Evolutionary conservation across 768 basidiomycete genomes (phyloP).

Genomic region (Lactifluus rugatus): DNA sequence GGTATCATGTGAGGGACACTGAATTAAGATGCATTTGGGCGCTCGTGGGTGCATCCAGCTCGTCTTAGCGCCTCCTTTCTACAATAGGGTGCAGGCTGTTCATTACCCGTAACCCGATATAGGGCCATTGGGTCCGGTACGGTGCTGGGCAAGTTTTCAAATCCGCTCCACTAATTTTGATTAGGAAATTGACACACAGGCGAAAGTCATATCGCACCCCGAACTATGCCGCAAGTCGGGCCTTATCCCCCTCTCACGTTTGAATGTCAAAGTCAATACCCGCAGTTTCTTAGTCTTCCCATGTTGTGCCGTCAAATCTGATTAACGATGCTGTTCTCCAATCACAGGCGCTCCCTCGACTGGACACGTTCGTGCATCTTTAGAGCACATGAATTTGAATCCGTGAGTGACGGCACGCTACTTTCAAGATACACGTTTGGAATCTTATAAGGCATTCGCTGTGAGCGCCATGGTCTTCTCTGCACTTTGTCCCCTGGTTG

Average conservation of each 20-base stretch:
- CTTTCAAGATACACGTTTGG: background rate
- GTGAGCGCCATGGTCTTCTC: background rate
- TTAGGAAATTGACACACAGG: background rate
- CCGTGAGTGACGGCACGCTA: constrained; percentile 2
- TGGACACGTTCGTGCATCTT: constrained; percentile 9
- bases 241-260: constrained; percentile 5
- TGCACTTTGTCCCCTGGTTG: background rate
- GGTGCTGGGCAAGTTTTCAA: too few species aligned
- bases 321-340: background rate
- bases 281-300: background rate
- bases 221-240: background rate
- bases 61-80: background rate
- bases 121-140: background rate
- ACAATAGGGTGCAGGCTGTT: too few species aligned
- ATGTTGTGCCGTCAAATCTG: background rate
- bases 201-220: background rate
- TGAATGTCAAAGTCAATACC: background rate
- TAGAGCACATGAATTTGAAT: background rate
- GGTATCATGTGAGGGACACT: background rate
- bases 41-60: background rate
- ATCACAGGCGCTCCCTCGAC: background rate
- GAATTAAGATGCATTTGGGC: background rate
- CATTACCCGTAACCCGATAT: background rate
- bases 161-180: background rate
- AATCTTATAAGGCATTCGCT: background rate